Evolutionary conservation across 192 early-diverging fungal genomes (phyloP), one percentile per base, ranked within the genome.

Genomic region (Coemansia sp.): DNA sequence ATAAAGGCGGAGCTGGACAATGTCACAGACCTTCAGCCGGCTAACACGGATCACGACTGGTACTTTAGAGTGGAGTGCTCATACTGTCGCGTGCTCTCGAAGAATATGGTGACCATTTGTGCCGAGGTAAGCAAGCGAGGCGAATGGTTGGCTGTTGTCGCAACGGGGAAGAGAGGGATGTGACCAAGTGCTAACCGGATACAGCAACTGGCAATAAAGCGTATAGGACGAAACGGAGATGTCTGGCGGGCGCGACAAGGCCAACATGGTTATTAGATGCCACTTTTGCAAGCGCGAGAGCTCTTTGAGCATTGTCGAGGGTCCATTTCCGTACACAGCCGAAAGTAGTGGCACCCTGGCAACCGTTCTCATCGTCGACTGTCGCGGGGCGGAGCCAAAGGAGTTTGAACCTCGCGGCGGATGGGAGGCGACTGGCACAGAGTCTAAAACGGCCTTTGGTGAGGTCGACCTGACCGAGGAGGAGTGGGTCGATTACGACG

Each of bases 401-500:
- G 89, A 83, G 55, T 93, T 90, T 71, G 83, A 84, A 39, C 86
- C 88, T 9, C 60, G 81, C 54, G 57, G 60, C 58, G 86, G 83
- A 17, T 94, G 87, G 87, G 65, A 54, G 53, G 92, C 86, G 26
- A 76, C 80, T 61, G 91, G 93, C 38, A 69, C 72, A 17, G 89
- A 93, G 57, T 87, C 88, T 1, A 75, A 79, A 8, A 87, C 86
- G 3, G 11, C 40, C 36, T 97, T 97, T 74, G 52, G 17, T 26
- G 90, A 92, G 29, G 80, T 97, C 62, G 89, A 92, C 62, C 80
- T 95, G 41, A 79, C 81, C 9, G 91, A 93, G 27, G 86, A 84
- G 18, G 85, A 90, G 62, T 96, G 94, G 94, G 89, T 84, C 32
- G 94, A 93, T 10, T 96, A 96, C 65, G 94, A 96, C 67, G 94